Evolutionary conservation across 306 rosid species (phyloP).

Genomic region (Pyrus pyrifolia): DNA sequence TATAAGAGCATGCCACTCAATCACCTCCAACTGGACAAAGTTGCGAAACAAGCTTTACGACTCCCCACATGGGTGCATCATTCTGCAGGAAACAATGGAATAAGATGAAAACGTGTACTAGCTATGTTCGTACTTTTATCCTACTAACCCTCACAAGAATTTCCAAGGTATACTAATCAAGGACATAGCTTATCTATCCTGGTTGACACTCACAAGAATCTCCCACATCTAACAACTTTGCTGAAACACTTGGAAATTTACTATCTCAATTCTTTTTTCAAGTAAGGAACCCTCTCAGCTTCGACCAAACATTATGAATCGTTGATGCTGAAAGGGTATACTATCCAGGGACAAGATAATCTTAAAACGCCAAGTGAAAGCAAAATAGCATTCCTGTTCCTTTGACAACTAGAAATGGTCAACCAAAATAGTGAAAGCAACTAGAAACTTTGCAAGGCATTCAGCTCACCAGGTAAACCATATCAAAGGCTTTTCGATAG

Average conservation of each 20-base stretch:
- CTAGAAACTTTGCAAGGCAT: neutral
- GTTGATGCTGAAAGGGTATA: neutral
- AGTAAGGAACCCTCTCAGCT: neutral
- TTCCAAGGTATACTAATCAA: no score
- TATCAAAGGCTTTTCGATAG: slow-evolving; percentile 69
- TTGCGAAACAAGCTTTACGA: slow-evolving; percentile 58
- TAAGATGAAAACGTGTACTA: neutral
- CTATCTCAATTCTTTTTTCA: neutral
- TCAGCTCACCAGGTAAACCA: slow-evolving; percentile 72
- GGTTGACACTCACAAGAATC: no score
- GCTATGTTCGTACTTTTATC: no score
- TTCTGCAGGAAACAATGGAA: slow-evolving; percentile 55
- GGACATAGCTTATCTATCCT: no score
- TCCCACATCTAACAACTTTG: neutral
- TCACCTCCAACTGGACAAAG: slow-evolving; percentile 39
- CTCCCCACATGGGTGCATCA: slow-evolving; percentile 82
- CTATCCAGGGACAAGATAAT: neutral
- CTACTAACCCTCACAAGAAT: no score
- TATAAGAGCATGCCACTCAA: neutral
- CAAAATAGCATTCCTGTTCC: neutral
- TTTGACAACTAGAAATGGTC: neutral
- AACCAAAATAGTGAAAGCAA: neutral
- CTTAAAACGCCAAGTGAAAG: neutral
- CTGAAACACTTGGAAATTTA: neutral
- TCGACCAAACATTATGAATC: neutral